Percentiles rank a stretch among this genome's conserved stretches.
Conservation (phyloP, 768 basidiomycete genomes). For the Kwoniella sp. region DNA sequence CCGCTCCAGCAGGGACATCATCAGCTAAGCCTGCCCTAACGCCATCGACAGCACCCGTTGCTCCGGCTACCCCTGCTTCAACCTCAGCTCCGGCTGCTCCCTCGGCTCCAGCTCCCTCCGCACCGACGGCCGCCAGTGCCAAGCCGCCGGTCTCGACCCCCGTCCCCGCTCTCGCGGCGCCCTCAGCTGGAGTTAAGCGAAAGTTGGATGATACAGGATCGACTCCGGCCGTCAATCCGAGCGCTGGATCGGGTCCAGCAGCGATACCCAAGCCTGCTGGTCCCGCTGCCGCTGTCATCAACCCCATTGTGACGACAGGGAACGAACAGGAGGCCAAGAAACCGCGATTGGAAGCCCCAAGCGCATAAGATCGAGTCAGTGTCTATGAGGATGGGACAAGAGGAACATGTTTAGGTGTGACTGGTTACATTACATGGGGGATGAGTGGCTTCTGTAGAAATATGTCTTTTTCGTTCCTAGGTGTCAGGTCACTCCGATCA, state of each 20-base stretch:
- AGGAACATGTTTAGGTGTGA: no score
- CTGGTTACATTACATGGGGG: no score
- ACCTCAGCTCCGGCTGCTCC: neutral
- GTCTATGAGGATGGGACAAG: no score
- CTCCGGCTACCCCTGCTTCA: slow-evolving; percentile 2
- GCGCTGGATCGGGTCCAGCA: neutral
- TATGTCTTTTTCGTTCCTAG: no score
- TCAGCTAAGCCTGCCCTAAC: neutral
- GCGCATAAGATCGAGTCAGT: neutral
- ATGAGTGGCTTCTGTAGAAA: no score
- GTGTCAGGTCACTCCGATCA: no score
- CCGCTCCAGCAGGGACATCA: neutral
- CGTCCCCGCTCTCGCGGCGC: neutral
- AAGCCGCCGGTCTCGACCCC: neutral
- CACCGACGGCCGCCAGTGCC: neutral
- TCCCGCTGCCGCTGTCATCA: neutral
- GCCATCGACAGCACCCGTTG: neutral
- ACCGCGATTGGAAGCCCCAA: slow-evolving; percentile 31
- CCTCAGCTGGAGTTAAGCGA: slow-evolving; percentile 24
- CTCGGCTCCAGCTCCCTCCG: slow-evolving; percentile 2
- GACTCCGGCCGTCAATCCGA: neutral
- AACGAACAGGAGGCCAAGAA: slow-evolving; percentile 35
- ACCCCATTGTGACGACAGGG: neutral
- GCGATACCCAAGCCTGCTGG: neutral
- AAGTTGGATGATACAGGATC: slow-evolving; percentile 27